Evolutionary conservation across 495 filamentous ascomycete genomes (phyloP), one percentile per base, ranked within the genome.

Genomic region (Talaromyces liani): DNA sequence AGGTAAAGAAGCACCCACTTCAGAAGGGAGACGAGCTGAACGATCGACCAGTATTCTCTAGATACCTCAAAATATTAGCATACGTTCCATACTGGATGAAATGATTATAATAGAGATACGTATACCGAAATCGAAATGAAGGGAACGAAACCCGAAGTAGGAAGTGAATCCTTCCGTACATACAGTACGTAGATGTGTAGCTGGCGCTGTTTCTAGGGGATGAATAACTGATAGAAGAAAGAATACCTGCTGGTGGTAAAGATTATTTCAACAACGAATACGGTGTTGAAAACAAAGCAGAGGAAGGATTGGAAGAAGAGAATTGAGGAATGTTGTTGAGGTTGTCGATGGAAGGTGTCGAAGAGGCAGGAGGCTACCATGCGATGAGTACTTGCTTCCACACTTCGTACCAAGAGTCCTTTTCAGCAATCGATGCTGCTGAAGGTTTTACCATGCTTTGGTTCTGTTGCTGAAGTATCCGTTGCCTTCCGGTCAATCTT

Each of bases 131-230:
- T 14, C 45, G 25, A 3, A 33, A 1, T 33, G 45, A 41, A 49
- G 45, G 45, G 29, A 62, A 62, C 24, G 60, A 47, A 62, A 47
- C 41, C 39, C 60, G 60, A 34, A 62, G 24, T 31, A 62, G 27
- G 25, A 62, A 29, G n/a, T 12, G 60, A 54, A 62, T 18, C 27
- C 60, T 39, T 22, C 60, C 60, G 60, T 53, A 53, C 60, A 62
- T 62, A 20, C 60, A 22, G 51, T 36, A 60, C 22, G n/a, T 27
- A 5, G 10, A 29, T 4, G 24, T 54, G 22, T 14, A 51, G 6
- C 6, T 51, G 47, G 1, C 9, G 18, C n/a, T 59, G 29, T 14
- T 16, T 9, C 6, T 20, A 6, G 56, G 16, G 16, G 27, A 16
- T 18, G 8, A 33, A 33, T 25, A 36, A 36, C 6, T 36, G 24